Evolutionary conservation across 2,329 filamentous ascomycete genomes (phyloP), one percentile per base, ranked within the genome.

Genomic region (Pseudogymnoascus sp.): DNA sequence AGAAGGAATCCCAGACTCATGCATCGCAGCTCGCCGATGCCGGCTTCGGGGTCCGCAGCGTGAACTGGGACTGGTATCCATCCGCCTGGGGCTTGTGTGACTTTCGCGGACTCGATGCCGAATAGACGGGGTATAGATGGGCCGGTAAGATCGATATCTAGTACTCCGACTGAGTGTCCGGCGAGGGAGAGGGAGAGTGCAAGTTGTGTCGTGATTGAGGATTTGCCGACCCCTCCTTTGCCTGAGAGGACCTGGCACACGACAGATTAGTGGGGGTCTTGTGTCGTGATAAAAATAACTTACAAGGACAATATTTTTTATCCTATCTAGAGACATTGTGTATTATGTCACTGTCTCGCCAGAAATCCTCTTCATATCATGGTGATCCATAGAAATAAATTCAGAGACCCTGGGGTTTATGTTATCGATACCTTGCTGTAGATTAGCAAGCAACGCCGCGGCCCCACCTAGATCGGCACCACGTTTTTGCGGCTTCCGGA

Each of bases 171-270:
- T 0, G 90, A 92, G 74, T 93, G 85, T 64, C 93, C 93, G 67
- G 90, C 85, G 0, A 95, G 83, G 1, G 91, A 88, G 33, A 99
- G 86, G 0, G 93, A 92, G 38, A 99, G 84, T 8, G 95, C 95
- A 15, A 99, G 87, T 75, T 99, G 95, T 1, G 93, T 96, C 0
- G 95, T 97, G n/a, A 97, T 87, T 62, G 92, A 96, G 47, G 93
- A 97, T 80, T 99, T 99, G 64, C 95, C 95, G 19, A 99, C 95
- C 70, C 95, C 95, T 72, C 95, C 95, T 83, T 99, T 99, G 70
- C 95, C 95, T 11, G 95, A 97, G 59, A 99, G 88, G 67, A 93
- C 83, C 79, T 84, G 66, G 23, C 42, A 60, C 47, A n/a, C 42
- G 31, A 57, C 10, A 62, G 31, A 47, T 53, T 44, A 36, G 38